Evolutionary conservation across 768 basidiomycete species (phyloP).

Genomic region (Hygrocybe punicea): DNA sequence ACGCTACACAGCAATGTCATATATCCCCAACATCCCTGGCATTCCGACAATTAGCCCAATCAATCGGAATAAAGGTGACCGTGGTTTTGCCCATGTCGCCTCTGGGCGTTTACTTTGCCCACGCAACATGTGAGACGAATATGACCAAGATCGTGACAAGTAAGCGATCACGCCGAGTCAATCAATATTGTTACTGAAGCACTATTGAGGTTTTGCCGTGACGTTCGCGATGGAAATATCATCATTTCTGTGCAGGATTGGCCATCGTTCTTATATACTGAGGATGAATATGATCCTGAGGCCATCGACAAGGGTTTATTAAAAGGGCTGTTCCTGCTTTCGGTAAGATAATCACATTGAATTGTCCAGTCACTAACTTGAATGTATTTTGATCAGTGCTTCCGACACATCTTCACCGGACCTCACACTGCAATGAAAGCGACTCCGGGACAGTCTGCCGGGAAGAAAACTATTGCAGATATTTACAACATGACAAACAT

Average conservation of each 20-base stretch:
- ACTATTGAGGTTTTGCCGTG: not conserved
- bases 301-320: not conserved
- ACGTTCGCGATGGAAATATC: not conserved
- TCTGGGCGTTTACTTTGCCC: not conserved
- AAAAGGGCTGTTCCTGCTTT: not conserved
- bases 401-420: not conserved
- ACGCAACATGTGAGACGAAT: constrained; percentile 1
- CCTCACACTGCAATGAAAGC: constrained; percentile 1
- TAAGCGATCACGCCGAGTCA: not conserved
- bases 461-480: not conserved
- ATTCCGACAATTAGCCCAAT: not conserved
- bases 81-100: not conserved
- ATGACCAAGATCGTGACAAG: not conserved
- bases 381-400: not conserved
- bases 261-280: constrained; percentile 1
- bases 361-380: not conserved
- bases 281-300: constrained; percentile 1
- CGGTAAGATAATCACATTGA: not conserved
- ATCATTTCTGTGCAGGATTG: not conserved
- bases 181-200: not conserved
- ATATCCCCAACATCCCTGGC: not conserved
- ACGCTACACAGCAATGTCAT: not conserved
- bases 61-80: constrained; percentile 1
- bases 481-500: not conserved
- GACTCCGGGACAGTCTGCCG: not conserved